Percentiles rank a stretch among this genome's conserved stretches.
Evolutionary conservation across 805 yeast genomes (phyloP).

Genomic region (Debaryomyces castellii): DNA sequence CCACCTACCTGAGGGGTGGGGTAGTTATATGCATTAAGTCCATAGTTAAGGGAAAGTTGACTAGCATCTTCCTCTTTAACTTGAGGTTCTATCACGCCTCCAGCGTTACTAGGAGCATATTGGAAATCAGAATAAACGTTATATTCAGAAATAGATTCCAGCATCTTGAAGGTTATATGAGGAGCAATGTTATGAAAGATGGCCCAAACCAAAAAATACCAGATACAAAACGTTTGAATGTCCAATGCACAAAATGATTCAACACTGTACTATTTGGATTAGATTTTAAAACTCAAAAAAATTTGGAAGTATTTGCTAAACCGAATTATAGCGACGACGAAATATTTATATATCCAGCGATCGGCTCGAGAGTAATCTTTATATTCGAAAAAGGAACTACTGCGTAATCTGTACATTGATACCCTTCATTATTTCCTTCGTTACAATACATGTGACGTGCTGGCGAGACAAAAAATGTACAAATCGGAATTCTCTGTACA

Average conservation of each 20-base stretch:
- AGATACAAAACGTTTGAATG: not conserved
- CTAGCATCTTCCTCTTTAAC: not conserved
- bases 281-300: not conserved
- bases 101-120: not conserved
- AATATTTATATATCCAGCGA: not conserved
- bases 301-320: not conserved
- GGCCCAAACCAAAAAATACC: not conserved
- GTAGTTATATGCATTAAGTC: not conserved
- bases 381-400: not conserved
- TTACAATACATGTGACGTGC: not conserved
- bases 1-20: not conserved
- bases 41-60: not conserved
- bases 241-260: not conserved
- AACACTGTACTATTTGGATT: too few relatives aligned
- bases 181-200: not conserved
- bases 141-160: not conserved
- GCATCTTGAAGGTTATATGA: not conserved
- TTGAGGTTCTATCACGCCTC: not conserved
- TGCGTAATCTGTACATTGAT: not conserved
- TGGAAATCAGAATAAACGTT: not conserved
- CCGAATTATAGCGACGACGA: not conserved
- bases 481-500: not conserved
- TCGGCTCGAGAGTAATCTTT: not conserved
- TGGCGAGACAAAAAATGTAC: constrained; percentile 1
- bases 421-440: not conserved